phyloP scores from a whole-genome alignment of 1,139 yeast genomes.

The Lodderomyces pseudojiufengensis region DNA sequence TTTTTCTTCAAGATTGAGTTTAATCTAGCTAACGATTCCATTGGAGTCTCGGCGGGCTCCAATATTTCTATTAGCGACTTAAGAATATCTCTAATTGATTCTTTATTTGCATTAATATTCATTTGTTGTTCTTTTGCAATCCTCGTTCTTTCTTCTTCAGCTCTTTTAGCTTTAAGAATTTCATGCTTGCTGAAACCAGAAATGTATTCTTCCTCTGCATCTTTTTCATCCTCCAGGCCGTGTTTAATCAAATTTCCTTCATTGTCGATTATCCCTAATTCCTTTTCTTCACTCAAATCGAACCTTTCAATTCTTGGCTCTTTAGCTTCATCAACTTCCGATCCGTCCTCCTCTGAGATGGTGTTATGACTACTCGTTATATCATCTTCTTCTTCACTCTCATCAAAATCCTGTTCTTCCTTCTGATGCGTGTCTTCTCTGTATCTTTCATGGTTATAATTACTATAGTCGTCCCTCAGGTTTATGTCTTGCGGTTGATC shows the following conservation, averaged over 20 bases:
- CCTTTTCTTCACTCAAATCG: slow-evolving; percentile 52
- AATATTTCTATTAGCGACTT: slow-evolving; percentile 36
- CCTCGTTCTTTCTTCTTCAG: slow-evolving; percentile 29
- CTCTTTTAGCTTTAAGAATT: slow-evolving; percentile 44
- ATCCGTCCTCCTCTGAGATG: slow-evolving; percentile 15
- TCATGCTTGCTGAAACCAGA: slow-evolving; percentile 41
- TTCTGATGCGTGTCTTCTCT: neutral
- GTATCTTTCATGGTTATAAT: neutral
- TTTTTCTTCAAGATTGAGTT: slow-evolving; percentile 19
- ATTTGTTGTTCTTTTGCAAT: slow-evolving; percentile 4
- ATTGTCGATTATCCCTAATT: slow-evolving; percentile 59
- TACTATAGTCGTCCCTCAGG: no score
- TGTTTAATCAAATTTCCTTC: slow-evolving; percentile 58
- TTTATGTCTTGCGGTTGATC: neutral
- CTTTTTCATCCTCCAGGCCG: slow-evolving; percentile 31
- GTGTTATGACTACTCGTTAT: slow-evolving; percentile 16
- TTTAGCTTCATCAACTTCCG: slow-evolving; percentile 9
- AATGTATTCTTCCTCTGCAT: slow-evolving; percentile 50
- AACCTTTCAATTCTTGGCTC: slow-evolving; percentile 55
- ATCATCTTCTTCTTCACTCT: slow-evolving; percentile 4
- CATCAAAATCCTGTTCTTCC: neutral
- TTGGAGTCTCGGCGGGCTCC: slow-evolving; percentile 61
- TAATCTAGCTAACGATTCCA: slow-evolving; percentile 56
- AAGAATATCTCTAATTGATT: slow-evolving; percentile 26
- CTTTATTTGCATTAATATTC: slow-evolving; percentile 4